phyloP scores from a whole-genome alignment of 2,329 filamentous ascomycete species.

The Fusarium palustre region DNA sequence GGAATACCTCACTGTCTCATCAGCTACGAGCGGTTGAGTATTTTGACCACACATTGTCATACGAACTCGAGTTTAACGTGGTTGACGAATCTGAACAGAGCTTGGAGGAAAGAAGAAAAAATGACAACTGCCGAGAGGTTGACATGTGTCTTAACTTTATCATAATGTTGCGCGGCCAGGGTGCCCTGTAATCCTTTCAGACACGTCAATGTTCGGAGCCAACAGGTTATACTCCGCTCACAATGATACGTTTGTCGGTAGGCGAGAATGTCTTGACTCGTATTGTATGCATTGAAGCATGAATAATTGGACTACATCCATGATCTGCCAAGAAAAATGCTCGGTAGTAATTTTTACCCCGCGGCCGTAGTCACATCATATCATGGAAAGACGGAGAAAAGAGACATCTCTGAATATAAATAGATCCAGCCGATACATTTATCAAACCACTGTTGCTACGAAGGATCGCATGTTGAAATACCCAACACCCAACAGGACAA shows the following conservation, averaged over 20 bases:
- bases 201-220: slow-evolving; percentile 8
- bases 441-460: background rate
- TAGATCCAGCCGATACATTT: background rate
- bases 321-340: background rate
- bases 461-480: background rate
- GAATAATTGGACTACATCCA: background rate
- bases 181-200: background rate
- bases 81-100: accelerated
- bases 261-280: too few species aligned
- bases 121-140: background rate
- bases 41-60: background rate
- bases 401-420: background rate
- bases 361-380: background rate
- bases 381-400: background rate
- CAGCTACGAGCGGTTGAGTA: slow-evolving; percentile 13
- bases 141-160: background rate
- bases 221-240: background rate
- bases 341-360: background rate
- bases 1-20: background rate
- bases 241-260: background rate
- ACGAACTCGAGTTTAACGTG: accelerated
- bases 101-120: background rate
- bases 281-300: background rate
- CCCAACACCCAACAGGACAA: background rate
- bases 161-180: background rate